phyloP scores from a whole-genome alignment of 768 basidiomycete genomes.

The Holtermanniella nyarrowii region DNA sequence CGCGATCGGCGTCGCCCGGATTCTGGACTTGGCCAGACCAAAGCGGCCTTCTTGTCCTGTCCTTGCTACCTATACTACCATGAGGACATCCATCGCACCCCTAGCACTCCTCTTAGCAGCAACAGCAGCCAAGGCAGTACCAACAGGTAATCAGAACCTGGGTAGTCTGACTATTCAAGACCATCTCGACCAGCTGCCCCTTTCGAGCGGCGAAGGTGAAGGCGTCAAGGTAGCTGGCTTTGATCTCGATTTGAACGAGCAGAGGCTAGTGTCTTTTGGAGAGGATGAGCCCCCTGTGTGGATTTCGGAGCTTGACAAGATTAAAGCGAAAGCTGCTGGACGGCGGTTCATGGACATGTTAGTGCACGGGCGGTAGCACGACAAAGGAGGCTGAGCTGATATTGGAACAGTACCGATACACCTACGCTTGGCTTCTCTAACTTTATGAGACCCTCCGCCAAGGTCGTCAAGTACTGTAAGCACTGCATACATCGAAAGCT shows the following conservation, averaged over 20 bases:
- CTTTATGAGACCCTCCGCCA: conserved; percentile 24
- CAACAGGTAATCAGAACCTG: background rate
- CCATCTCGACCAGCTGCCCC: background rate
- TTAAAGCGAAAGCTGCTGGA: conserved; percentile 65
- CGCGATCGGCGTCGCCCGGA: too few relatives aligned
- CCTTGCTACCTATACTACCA: too few relatives aligned
- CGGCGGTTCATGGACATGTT: conserved; percentile 75
- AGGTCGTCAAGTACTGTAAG: conserved; percentile 28
- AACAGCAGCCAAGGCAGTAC: background rate
- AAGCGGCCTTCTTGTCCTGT: too few relatives aligned
- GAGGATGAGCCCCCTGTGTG: conserved; percentile 56
- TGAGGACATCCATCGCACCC: background rate
- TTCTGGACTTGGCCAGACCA: too few relatives aligned
- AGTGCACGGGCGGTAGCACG: conserved; percentile 1
- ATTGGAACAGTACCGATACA: conserved; percentile 57
- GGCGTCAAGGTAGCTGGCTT: conserved; percentile 49
- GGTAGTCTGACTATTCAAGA: background rate
- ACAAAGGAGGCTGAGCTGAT: background rate
- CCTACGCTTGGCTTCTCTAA: conserved; percentile 40
- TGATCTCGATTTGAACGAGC: conserved; percentile 59
- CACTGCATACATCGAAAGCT: background rate
- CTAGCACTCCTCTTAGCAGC: background rate
- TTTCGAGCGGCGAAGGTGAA: conserved; percentile 1
- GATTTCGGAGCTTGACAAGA: conserved; percentile 90
- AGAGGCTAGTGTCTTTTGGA: conserved; percentile 65